These are phyloP conservation scores for Aspergillus aculeatinus DNA, from an alignment of 2,329 filamentous ascomycete genomes.

Conservation along the genomic window DNA sequence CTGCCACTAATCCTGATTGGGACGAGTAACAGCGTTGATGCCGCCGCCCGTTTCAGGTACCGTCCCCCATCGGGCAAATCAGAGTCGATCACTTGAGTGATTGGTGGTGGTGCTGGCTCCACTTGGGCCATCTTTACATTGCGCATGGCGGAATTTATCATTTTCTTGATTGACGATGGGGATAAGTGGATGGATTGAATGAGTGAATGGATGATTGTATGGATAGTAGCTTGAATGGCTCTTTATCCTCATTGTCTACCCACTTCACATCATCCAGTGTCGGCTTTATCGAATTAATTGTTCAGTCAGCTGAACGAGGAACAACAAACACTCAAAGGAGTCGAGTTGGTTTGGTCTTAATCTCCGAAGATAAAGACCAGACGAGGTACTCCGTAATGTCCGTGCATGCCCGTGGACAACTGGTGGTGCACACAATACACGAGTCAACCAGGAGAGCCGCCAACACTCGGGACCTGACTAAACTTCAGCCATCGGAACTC, in stretches of 20 bases:
- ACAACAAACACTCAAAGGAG: neutral
- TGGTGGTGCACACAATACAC: too few relatives aligned
- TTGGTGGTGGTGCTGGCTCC: neutral
- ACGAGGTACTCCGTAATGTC: too few relatives aligned
- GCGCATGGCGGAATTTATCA: neutral
- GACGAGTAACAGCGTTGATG: conserved; percentile 1
- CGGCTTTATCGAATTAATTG: neutral
- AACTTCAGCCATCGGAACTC: neutral
- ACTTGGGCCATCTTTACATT: neutral
- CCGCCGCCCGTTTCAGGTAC: conserved; percentile 15
- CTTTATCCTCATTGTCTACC: neutral
- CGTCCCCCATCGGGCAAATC: conserved; percentile 1
- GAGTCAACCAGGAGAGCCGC: neutral
- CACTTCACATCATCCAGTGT: neutral
- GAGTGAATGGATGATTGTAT: neutral
- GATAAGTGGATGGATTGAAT: neutral
- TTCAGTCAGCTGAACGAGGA: too few relatives aligned
- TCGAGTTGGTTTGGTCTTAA: neutral
- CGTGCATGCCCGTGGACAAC: too few relatives aligned
- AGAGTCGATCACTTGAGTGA: neutral
- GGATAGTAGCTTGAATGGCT: neutral
- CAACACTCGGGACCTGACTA: too few relatives aligned
- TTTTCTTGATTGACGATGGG: neutral
- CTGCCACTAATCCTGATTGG: conserved; percentile 3
- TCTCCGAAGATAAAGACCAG: neutral